A percentile compares a stretch with the other conserved stretches of the same genome.
phyloP scores from a whole-genome alignment of 2,329 filamentous ascomycete genomes.

The Fusarium lyarnte region DNA sequence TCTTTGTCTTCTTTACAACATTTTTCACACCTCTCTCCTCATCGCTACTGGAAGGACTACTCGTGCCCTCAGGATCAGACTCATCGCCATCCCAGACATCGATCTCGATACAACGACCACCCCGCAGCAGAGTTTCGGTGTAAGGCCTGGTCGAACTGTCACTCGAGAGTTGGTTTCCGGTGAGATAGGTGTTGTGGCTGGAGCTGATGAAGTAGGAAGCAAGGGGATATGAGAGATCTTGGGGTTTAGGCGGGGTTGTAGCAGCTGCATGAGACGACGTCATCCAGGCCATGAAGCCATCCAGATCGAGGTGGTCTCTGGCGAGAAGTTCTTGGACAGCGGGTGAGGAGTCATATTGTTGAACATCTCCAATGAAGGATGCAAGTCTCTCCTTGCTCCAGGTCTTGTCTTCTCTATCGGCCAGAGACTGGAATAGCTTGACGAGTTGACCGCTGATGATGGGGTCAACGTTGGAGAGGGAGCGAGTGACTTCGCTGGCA shows the following conservation, averaged over 20 bases:
- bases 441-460: slow-evolving; percentile 55
- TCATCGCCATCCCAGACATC: slow-evolving; percentile 95
- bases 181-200: slow-evolving; percentile 94
- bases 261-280: slow-evolving; percentile 58
- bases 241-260: slow-evolving; percentile 51
- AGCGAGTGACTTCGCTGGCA: slow-evolving; percentile 53
- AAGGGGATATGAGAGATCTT: slow-evolving; percentile 77
- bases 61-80: slow-evolving; percentile 64
- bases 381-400: slow-evolving; percentile 59
- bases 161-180: slow-evolving; percentile 87
- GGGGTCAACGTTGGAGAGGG: slow-evolving; percentile 54
- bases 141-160: slow-evolving; percentile 89
- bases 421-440: slow-evolving; percentile 58
- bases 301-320: slow-evolving; percentile 54
- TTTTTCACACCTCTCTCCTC: slow-evolving; percentile 60
- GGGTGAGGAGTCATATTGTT: slow-evolving; percentile 52
- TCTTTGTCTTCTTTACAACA: slow-evolving; percentile 62
- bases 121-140: slow-evolving; percentile 82
- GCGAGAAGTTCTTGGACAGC: slow-evolving; percentile 42
- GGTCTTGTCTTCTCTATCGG: slow-evolving; percentile 49
- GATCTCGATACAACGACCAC: slow-evolving; percentile 91
- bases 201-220: slow-evolving; percentile 94
- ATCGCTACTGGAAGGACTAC: slow-evolving; percentile 55
- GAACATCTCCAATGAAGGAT: slow-evolving; percentile 58
- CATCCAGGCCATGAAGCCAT: slow-evolving; percentile 66